These are phyloP conservation scores for Ilex paraguariensis DNA, from an alignment of 305 asterid genomes.

Conservation along the genomic window DNA sequence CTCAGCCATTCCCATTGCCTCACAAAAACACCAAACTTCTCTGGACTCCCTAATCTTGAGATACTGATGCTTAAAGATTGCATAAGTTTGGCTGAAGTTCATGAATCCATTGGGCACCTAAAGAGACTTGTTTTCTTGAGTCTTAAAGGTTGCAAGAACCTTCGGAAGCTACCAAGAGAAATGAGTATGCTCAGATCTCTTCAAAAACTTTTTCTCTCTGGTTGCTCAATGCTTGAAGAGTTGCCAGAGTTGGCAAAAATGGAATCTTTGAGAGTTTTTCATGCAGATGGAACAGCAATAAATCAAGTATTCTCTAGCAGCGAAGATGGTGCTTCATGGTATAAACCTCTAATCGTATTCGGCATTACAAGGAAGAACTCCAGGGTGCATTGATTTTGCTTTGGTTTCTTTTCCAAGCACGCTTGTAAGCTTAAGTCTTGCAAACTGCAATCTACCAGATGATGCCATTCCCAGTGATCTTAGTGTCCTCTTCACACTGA, in stretches of 20 bases:
- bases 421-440: conserved; percentile 15
- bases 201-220: conserved; percentile 6
- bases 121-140: conserved; percentile 9
- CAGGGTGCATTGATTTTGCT: not conserved
- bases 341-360: not conserved
- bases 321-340: not conserved
- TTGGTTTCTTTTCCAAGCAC: conserved; percentile 3
- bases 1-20: conserved; percentile 18
- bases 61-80: conserved; percentile 16
- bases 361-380: conserved; percentile 6
- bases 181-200: conserved; percentile 1
- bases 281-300: conserved; percentile 1
- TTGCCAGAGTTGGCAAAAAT: conserved; percentile 4
- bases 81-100: conserved; percentile 10
- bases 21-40: conserved; percentile 12
- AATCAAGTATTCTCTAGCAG: not conserved
- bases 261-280: not conserved
- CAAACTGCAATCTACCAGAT: conserved; percentile 16
- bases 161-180: conserved; percentile 7
- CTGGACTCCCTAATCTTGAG: conserved; percentile 7
- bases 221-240: conserved; percentile 10
- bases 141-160: conserved; percentile 14
- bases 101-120: conserved; percentile 15
- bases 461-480: conserved; percentile 15
- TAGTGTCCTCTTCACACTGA: conserved; percentile 7